These are phyloP conservation scores for Paracoccidioides lutzii DNA, from an alignment of 2,329 filamentous ascomycete species.

Conservation along the genomic window DNA sequence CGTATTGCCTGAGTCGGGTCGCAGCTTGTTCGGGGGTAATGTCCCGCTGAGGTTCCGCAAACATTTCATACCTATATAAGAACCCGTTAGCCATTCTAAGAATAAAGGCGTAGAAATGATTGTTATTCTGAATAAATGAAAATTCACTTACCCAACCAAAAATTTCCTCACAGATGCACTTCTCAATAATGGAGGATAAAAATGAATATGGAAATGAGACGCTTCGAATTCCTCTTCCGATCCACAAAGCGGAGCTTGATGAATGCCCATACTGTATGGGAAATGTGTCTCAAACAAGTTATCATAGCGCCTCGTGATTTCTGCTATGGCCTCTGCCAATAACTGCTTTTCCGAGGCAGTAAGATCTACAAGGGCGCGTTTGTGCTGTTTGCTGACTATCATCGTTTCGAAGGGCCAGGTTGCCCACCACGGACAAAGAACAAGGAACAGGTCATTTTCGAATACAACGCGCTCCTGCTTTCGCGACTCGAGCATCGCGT, in stretches of 20 bases:
- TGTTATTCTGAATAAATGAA: not conserved
- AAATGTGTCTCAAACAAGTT: constrained; percentile 96
- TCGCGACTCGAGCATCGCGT: constrained; percentile 66
- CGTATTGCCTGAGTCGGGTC: constrained; percentile 59
- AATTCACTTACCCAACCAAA: constrained; percentile 54
- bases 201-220: constrained; percentile 92
- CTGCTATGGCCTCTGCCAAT: constrained; percentile 73
- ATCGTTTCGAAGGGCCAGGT: constrained; percentile 95
- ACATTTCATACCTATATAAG: constrained; percentile 58
- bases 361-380: constrained; percentile 74
- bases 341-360: constrained; percentile 54
- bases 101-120: not conserved
- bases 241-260: constrained; percentile 81
- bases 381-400: constrained; percentile 71
- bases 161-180: constrained; percentile 95
- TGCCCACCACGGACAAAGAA: constrained; percentile 95
- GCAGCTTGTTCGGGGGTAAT: constrained; percentile 96
- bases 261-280: constrained; percentile 92
- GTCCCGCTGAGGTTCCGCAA: constrained; percentile 95
- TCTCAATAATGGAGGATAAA: constrained; percentile 84
- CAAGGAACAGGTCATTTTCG: constrained; percentile 71
- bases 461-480: constrained; percentile 80
- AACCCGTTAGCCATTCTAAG: not conserved
- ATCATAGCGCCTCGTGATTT: constrained; percentile 84
- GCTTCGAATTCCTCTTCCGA: constrained; percentile 71